Conservation (phyloP, 257 asterid genomes). For the Verbascum thapsus region DNA sequence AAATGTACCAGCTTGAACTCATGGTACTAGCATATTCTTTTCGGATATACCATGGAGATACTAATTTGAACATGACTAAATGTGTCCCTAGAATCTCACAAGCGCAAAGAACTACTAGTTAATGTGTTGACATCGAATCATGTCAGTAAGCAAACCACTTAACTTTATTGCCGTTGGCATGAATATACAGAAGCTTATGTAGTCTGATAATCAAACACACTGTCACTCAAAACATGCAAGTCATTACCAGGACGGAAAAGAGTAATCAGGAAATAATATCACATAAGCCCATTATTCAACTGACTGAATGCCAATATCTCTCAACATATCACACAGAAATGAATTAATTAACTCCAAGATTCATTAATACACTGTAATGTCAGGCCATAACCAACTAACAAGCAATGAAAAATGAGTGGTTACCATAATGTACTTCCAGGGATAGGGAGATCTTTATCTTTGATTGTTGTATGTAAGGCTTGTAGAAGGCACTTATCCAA, state of each 20-base stretch:
- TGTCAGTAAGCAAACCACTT: slow-evolving; percentile 12
- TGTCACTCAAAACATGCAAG: slow-evolving; percentile 8
- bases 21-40: slow-evolving; percentile 7
- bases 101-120: not conserved
- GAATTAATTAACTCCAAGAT: slow-evolving; percentile 16
- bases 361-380: slow-evolving; percentile 16
- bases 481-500: slow-evolving; percentile 90
- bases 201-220: slow-evolving; percentile 2
- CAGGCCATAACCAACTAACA: slow-evolving; percentile 8
- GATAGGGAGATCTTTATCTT: slow-evolving; percentile 89
- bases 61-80: not conserved
- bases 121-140: not conserved
- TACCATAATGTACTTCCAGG: slow-evolving; percentile 94
- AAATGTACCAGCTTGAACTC: not conserved
- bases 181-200: not conserved
- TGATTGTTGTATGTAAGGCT: slow-evolving; percentile 76
- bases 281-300: slow-evolving; percentile 11
- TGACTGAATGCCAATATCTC: slow-evolving; percentile 1
- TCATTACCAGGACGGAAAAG: slow-evolving; percentile 1
- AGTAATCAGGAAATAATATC: slow-evolving; percentile 16
- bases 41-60: slow-evolving; percentile 6
- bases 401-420: not conserved
- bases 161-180: not conserved
- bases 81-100: slow-evolving; percentile 4
- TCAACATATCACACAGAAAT: not conserved